Conservation (phyloP, 208 protist genomes). For the Trypanosoma congolense region DNA sequence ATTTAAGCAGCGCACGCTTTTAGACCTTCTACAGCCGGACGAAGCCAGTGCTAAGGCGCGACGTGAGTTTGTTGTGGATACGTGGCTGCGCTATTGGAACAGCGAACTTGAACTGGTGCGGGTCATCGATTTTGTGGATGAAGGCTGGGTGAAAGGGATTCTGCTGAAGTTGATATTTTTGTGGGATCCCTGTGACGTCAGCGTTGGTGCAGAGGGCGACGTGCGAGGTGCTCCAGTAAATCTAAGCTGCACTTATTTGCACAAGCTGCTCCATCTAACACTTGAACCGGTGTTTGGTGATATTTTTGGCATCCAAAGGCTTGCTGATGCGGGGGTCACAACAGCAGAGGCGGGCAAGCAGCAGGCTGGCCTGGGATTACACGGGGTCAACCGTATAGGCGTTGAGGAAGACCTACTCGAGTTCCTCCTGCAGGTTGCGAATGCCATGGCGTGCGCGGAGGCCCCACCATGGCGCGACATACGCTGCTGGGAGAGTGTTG, state of each 20-base stretch:
- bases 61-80: constrained; percentile 8
- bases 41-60: not conserved
- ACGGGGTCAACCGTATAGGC: too few species aligned
- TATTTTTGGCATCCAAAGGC: not conserved
- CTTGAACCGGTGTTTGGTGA: constrained; percentile 5
- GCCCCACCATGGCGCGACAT: not conserved
- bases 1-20: not conserved
- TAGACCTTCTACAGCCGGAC: not conserved
- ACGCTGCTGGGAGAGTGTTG: constrained; percentile 8
- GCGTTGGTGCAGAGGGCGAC: not conserved
- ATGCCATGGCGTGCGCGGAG: constrained; percentile 7
- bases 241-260: not conserved
- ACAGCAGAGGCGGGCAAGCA: not conserved
- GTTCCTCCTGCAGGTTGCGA: not conserved
- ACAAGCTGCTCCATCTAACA: not conserved
- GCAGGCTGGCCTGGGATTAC: not conserved
- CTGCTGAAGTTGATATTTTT: constrained; percentile 7
- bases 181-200: constrained; percentile 1
- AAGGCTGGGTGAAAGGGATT: constrained; percentile 12
- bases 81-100: constrained; percentile 11
- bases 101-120: constrained; percentile 2
- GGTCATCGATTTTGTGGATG: constrained; percentile 3
- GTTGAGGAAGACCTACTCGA: not conserved
- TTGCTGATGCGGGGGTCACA: not conserved
- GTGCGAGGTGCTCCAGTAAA: not conserved